Evolutionary conservation across 179 eudicot genomes (phyloP).

Genomic region (Corrigiola litoralis): DNA sequence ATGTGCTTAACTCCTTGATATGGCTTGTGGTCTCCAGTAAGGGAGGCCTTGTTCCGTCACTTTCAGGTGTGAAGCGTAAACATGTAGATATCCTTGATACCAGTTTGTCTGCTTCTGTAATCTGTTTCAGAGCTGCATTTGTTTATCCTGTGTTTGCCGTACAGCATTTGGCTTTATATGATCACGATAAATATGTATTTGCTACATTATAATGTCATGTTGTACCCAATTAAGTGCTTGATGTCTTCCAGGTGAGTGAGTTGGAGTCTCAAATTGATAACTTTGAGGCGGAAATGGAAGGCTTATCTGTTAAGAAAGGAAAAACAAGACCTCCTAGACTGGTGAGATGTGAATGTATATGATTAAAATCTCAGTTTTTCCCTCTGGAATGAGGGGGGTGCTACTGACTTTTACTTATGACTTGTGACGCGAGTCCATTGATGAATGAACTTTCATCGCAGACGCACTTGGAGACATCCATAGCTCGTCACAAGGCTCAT

Average conservation of each 20-base stretch:
- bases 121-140: not conserved
- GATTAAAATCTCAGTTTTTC: not conserved
- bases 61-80: not conserved
- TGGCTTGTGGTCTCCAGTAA: too few relatives aligned
- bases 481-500: conserved; percentile 94
- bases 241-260: conserved; percentile 66
- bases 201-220: not conserved
- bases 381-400: not conserved
- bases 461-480: conserved; percentile 93
- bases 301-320: conserved; percentile 91
- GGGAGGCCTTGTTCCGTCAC: not conserved
- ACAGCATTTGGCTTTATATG: not conserved
- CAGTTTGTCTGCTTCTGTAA: not conserved
- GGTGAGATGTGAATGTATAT: conserved; percentile 41
- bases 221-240: not conserved
- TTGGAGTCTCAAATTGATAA: conserved; percentile 90
- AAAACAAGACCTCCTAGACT: conserved; percentile 97
- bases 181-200: not conserved
- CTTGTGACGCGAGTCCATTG: not conserved
- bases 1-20: too few relatives aligned
- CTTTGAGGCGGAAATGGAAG: conserved; percentile 98
- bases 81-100: not conserved
- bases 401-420: not conserved
- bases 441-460: conserved; percentile 28
- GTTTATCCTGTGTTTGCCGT: not conserved